phyloP scores from a whole-genome alignment of 192 early-diverging fungal species.

The Kappamyces sp. region DNA sequence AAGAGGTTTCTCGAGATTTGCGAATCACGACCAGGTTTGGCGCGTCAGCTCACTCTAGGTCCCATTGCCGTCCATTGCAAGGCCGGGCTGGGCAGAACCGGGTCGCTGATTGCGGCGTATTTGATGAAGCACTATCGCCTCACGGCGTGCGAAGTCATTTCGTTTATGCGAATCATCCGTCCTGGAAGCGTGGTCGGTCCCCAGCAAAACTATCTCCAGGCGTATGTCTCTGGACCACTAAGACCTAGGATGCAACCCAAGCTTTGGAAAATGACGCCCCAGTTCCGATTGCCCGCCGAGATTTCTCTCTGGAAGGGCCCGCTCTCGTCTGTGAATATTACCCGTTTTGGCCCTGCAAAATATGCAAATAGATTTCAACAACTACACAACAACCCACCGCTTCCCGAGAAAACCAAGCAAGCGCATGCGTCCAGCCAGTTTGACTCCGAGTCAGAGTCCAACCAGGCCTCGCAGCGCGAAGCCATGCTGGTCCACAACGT shows the following conservation, averaged over 20 bases:
- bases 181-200: constrained; percentile 69
- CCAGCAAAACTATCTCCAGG: constrained; percentile 66
- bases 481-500: too few relatives aligned
- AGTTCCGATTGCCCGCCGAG: constrained; percentile 22
- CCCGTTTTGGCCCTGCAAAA: constrained; percentile 5
- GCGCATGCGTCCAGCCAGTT: background rate
- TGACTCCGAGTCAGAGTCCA: constrained; percentile 5
- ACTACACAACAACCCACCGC: background rate
- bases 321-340: constrained; percentile 26
- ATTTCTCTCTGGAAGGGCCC: constrained; percentile 36
- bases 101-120: constrained; percentile 51
- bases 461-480: background rate
- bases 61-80: constrained; percentile 59
- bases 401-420: background rate
- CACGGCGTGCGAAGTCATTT: constrained; percentile 61
- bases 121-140: constrained; percentile 68
- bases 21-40: constrained; percentile 41
- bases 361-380: too few relatives aligned
- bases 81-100: constrained; percentile 55
- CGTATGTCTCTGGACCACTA: constrained; percentile 20
- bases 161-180: constrained; percentile 55
- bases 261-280: constrained; percentile 45
- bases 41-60: constrained; percentile 21
- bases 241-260: constrained; percentile 41
- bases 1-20: constrained; percentile 60